Conservation (phyloP, 371 early-diverging fungal genomes). For the Mucor irregularis region DNA sequence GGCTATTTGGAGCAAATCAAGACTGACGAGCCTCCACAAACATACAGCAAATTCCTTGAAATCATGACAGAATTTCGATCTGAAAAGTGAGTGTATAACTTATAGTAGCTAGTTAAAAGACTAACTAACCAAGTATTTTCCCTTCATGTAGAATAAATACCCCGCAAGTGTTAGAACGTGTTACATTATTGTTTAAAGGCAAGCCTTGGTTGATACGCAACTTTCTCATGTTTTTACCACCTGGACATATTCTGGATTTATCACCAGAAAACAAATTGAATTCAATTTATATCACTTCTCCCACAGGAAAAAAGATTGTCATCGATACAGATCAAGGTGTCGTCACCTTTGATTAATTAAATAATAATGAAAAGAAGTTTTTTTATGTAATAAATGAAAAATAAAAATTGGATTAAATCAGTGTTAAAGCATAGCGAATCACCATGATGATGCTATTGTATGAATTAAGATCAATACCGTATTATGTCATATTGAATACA, state of each 20-base stretch:
- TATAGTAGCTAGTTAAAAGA: not conserved
- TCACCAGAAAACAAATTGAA: conserved; percentile 25
- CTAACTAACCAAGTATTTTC: not conserved
- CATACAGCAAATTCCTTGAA: conserved; percentile 24
- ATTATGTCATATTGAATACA: not conserved
- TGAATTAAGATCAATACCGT: not conserved
- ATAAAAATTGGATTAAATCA: conserved; percentile 10
- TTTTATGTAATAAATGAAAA: not conserved
- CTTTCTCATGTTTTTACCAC: conserved; percentile 40
- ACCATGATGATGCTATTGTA: conserved; percentile 28
- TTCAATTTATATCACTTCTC: conserved; percentile 28
- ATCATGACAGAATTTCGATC: conserved; percentile 34
- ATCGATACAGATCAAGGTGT: conserved; percentile 28
- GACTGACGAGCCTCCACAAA: conserved; percentile 18
- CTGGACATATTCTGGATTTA: conserved; percentile 31
- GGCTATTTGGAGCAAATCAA: conserved; percentile 31
- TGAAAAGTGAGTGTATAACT: conserved; percentile 25
- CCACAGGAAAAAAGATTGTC: conserved; percentile 29
- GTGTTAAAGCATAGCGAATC: conserved; percentile 22
- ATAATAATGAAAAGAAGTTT: not conserved
- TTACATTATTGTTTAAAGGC: conserved; percentile 32
- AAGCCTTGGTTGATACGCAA: conserved; percentile 33
- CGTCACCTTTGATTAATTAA: conserved; percentile 20
- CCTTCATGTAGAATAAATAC: conserved; percentile 29
- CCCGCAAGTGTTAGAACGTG: conserved; percentile 37